phyloP scores from a whole-genome alignment of 495 filamentous ascomycete species.

The Hypoxylon lenormandii region DNA sequence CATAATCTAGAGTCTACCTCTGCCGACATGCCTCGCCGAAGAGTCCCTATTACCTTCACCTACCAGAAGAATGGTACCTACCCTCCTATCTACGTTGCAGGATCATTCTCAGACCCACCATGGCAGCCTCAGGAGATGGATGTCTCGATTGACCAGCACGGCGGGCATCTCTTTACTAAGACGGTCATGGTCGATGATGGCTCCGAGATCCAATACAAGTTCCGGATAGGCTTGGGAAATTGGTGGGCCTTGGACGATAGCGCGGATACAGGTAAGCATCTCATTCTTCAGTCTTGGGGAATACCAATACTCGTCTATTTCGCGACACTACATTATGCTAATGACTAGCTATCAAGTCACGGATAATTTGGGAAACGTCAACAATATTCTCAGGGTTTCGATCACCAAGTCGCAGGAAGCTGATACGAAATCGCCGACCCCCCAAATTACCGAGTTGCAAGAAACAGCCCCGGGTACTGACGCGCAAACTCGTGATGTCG shows the following conservation, averaged over 20 bases:
- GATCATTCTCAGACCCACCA: slow-evolving; percentile 71
- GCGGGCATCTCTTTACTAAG: slow-evolving; percentile 60
- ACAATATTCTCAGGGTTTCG: slow-evolving; percentile 66
- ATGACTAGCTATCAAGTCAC: slow-evolving; percentile 53
- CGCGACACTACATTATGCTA: slow-evolving; percentile 3
- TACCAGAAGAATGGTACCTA: slow-evolving; percentile 67
- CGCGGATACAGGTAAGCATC: slow-evolving; percentile 61
- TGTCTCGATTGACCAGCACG: slow-evolving; percentile 56
- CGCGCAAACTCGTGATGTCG: slow-evolving; percentile 46
- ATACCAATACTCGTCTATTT: not conserved
- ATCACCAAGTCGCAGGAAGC: slow-evolving; percentile 13
- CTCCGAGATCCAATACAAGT: slow-evolving; percentile 74
- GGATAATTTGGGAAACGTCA: slow-evolving; percentile 68
- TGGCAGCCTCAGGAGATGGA: slow-evolving; percentile 74
- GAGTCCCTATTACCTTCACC: slow-evolving; percentile 65
- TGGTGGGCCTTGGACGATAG: slow-evolving; percentile 74
- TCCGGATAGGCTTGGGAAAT: slow-evolving; percentile 70
- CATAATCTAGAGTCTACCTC: slow-evolving; percentile 27
- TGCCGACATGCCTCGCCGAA: slow-evolving; percentile 54
- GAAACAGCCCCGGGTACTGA: not conserved
- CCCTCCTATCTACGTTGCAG: slow-evolving; percentile 74
- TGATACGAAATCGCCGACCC: slow-evolving; percentile 9
- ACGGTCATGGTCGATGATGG: slow-evolving; percentile 60
- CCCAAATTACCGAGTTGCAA: slow-evolving; percentile 7
- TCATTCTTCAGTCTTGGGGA: not conserved